Evolutionary conservation across 176 grass and related monocot species (phyloP).

Genomic region (Zea luxurians): DNA sequence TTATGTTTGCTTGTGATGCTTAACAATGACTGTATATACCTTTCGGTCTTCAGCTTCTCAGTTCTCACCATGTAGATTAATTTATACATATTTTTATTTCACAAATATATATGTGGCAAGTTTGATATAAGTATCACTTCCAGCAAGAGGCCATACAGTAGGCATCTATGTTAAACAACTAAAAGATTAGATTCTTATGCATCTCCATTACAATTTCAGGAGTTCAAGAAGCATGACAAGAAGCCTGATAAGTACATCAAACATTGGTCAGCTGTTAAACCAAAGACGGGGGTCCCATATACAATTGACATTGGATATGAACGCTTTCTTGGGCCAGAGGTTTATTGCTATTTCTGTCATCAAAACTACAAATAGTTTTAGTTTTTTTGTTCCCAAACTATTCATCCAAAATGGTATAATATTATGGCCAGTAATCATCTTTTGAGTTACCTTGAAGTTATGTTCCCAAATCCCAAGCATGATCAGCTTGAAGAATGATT

Average conservation of each 20-base stretch:
- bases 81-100: slow-evolving; percentile 4
- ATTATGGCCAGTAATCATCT: background rate
- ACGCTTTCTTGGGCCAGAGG: slow-evolving; percentile 98
- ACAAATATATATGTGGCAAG: slow-evolving; percentile 23
- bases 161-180: slow-evolving; percentile 11
- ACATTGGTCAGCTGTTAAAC: slow-evolving; percentile 81
- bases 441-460: background rate
- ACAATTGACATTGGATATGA: slow-evolving; percentile 96
- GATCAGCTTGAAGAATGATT: slow-evolving; percentile 22
- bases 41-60: background rate
- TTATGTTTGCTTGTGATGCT: slow-evolving; percentile 25
- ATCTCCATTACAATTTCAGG: slow-evolving; percentile 54
- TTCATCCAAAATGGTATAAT: slow-evolving; percentile 11
- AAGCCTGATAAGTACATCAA: slow-evolving; percentile 93
- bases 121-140: slow-evolving; percentile 21
- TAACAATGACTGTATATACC: slow-evolving; percentile 7
- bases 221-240: slow-evolving; percentile 86
- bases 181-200: slow-evolving; percentile 21
- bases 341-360: slow-evolving; percentile 45
- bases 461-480: background rate
- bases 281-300: slow-evolving; percentile 85
- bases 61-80: slow-evolving; percentile 18
- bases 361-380: background rate
- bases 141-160: background rate
- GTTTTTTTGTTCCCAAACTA: background rate